Base-by-base conservation (phyloP, 2,329 filamentous ascomycete genomes). In the Chaetoscypha palmicola region DNA sequence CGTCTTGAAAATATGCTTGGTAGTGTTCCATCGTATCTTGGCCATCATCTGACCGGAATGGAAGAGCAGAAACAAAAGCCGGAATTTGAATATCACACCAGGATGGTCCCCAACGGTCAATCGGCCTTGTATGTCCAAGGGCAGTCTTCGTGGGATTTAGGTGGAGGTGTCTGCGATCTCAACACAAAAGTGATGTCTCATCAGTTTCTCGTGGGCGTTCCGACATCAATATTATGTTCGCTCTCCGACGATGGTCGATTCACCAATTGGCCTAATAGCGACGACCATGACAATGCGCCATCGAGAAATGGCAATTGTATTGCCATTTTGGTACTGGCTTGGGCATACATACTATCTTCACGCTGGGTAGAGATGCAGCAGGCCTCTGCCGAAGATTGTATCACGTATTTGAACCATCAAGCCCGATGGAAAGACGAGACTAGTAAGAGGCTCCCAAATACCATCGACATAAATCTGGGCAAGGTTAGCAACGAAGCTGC, bases 321-420 rank as follows among this genome's bases (percentile, higher is more conserved):
- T 16, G 28, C 43, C 31, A 43, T 49, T 40, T 19, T 46, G 14
- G 43, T 31, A 11, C 46, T 49, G 28, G 46, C 46, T 23, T 49
- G 39, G 33, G 23, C 34, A 40, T 49, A 49, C 23, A 43, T 49
- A 38, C 31, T 49, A 24, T 49, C 43, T 36, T 38, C 46, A 26
- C 42, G 28, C 24, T 49, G 38, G 38, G 20, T 49, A 16, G 43
- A 49, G 22, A 49, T 49, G 10, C 42, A 49, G 20, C 38, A 46
- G 22, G 7, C 35, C 17, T 17, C 30, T 12, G 46, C 37, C 16
- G 35, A 48, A 4, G 42, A 40, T 17, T 34, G 39, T 36, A 37
- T 49, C 5, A n/a, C 46, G 21, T 49, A 49, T 20, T 40, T 49
- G 35, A 16, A 10, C 22, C 21, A 32, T 21, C 32, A 46, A 33